Percentiles rank a stretch among this genome's conserved stretches.
These are phyloP conservation scores for Diaporthe longicolla DNA, from an alignment of 2,329 filamentous ascomycete genomes.

Conservation along the genomic window DNA sequence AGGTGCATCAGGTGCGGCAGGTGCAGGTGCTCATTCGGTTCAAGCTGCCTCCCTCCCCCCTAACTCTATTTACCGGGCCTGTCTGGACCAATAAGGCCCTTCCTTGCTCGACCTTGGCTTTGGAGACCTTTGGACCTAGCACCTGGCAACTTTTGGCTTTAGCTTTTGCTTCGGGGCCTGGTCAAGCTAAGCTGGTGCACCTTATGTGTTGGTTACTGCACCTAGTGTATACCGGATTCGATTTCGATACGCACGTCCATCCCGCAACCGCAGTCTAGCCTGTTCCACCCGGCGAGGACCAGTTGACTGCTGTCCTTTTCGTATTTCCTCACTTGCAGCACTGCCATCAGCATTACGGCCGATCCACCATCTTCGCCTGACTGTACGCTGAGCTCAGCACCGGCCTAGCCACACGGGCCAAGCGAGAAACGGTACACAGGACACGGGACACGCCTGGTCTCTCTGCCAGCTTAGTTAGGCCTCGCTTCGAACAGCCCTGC, in stretches of 20 bases:
- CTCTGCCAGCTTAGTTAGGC: constrained; percentile 11
- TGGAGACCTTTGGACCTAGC: neutral
- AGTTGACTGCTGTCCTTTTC: constrained; percentile 35
- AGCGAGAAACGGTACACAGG: neutral
- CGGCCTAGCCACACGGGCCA: constrained; percentile 7
- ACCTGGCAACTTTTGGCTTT: constrained; percentile 6
- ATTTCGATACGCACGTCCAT: constrained; percentile 24
- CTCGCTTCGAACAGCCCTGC: neutral
- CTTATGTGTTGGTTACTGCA: constrained; percentile 26
- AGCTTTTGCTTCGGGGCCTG: constrained; percentile 10
- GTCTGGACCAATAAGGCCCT: neutral
- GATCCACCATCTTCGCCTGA: constrained; percentile 1
- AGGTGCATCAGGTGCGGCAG: constrained; percentile 6
- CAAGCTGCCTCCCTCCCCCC: constrained; percentile 14
- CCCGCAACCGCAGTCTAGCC: constrained; percentile 33
- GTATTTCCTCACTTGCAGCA: constrained; percentile 28
- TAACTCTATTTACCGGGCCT: constrained; percentile 22
- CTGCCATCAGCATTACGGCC: constrained; percentile 28
- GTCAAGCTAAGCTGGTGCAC: constrained; percentile 3
- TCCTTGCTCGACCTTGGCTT: constrained; percentile 2
- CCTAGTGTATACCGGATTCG: constrained; percentile 1
- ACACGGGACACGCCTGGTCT: constrained; percentile 16
- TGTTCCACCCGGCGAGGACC: constrained; percentile 6
- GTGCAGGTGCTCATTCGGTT: constrained; percentile 4
- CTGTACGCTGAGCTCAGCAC: constrained; percentile 23